Evolutionary conservation across 2,329 filamentous ascomycete species (phyloP).

Genomic region (Xylariaceae sp.): DNA sequence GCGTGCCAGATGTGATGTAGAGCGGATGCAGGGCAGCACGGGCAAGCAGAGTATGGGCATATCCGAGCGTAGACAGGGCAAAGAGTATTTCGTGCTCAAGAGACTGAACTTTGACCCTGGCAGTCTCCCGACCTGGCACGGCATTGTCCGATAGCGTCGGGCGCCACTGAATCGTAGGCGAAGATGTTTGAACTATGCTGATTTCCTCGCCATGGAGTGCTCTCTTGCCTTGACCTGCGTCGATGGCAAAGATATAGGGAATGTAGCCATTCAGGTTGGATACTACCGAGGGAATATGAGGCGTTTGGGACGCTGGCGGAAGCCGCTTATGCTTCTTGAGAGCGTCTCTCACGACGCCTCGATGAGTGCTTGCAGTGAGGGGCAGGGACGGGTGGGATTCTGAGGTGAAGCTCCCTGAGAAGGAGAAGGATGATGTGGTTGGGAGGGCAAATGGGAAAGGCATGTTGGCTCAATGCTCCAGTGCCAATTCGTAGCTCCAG

Average conservation of each 20-base stretch:
- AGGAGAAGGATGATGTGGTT: conserved; percentile 81
- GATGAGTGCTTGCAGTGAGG: conserved; percentile 71
- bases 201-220: conserved; percentile 52
- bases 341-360: conserved; percentile 72
- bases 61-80: conserved; percentile 67
- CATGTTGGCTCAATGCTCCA: conserved; percentile 61
- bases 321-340: conserved; percentile 88
- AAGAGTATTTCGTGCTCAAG: conserved; percentile 82
- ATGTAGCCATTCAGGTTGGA: conserved; percentile 69
- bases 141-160: conserved; percentile 63
- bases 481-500: too few relatives aligned
- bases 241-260: conserved; percentile 73
- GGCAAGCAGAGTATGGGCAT: conserved; percentile 64
- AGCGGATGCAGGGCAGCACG: conserved; percentile 65
- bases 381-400: conserved; percentile 85
- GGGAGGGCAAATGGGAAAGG: conserved; percentile 83
- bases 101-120: conserved; percentile 62
- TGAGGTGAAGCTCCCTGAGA: conserved; percentile 68
- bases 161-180: conserved; percentile 72
- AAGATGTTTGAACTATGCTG: conserved; percentile 54
- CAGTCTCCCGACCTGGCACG: conserved; percentile 55
- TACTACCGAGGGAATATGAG: conserved; percentile 63
- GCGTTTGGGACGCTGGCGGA: conserved; percentile 59
- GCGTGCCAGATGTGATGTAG: conserved; percentile 56
- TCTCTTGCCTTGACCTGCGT: conserved; percentile 58